These are phyloP conservation scores for Garcia nutans DNA, from an alignment of 345 rosid species.

Conservation along the genomic window DNA sequence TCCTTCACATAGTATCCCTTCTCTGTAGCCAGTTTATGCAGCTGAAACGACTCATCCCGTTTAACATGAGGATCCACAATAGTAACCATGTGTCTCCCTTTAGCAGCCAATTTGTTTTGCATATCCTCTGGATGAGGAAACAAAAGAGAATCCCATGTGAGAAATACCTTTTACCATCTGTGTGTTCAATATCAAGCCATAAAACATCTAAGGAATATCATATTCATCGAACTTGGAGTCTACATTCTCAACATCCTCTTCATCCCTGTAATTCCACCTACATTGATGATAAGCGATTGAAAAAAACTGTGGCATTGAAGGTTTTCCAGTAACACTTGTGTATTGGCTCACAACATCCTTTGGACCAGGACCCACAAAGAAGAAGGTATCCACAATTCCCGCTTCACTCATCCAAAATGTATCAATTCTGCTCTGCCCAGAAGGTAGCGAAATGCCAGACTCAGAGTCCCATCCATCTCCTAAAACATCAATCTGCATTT, in stretches of 20 bases:
- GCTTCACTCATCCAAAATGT: conserved; percentile 99
- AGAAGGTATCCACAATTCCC: conserved; percentile 90
- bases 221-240: conserved; percentile 93
- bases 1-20: conserved; percentile 91
- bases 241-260: conserved; percentile 95
- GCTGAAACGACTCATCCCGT: conserved; percentile 69
- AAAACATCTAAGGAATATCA: conserved; percentile 97
- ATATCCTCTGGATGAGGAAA: conserved; percentile 93
- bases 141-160: conserved; percentile 80
- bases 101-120: conserved; percentile 83
- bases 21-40: conserved; percentile 85
- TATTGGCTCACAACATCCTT: conserved; percentile 93
- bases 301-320: conserved; percentile 90
- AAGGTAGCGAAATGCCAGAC: conserved; percentile 58
- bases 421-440: conserved; percentile 60
- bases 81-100: conserved; percentile 96
- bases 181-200: conserved; percentile 98
- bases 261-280: conserved; percentile 99
- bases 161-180: conserved; percentile 89
- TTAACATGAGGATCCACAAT: conserved; percentile 98
- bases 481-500: conserved; percentile 98
- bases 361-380: conserved; percentile 83
- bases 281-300: conserved; percentile 93
- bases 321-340: conserved; percentile 69
- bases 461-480: conserved; percentile 90